Evolutionary conservation across 169 alveolate species (phyloP).

Genomic region (Ichthyophthirius multifiliis): DNA sequence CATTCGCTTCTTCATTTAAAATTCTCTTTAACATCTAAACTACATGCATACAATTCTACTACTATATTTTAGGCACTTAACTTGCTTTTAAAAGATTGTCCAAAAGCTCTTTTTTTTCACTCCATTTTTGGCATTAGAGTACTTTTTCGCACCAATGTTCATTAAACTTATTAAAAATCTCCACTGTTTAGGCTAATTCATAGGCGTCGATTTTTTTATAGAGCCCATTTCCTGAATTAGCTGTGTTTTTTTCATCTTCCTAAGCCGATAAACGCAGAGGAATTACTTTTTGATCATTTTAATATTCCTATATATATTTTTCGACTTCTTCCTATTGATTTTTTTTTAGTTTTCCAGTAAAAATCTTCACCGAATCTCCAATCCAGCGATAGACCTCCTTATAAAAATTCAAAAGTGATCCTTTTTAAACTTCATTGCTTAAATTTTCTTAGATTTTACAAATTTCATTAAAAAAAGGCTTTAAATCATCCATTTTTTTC

Average conservation of each 20-base stretch:
- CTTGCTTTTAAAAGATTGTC: slow-evolving; percentile 45
- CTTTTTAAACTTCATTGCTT: slow-evolving; percentile 40
- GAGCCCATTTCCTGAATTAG: background rate
- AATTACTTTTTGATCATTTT: slow-evolving; percentile 6
- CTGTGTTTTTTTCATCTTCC: slow-evolving; percentile 7
- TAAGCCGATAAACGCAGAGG: slow-evolving; percentile 24
- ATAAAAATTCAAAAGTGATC: slow-evolving; percentile 56
- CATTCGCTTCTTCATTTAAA: slow-evolving; percentile 36
- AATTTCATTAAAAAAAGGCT: slow-evolving; percentile 41
- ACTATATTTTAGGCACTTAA: slow-evolving; percentile 25
- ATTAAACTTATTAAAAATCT: slow-evolving; percentile 37
- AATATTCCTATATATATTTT: slow-evolving; percentile 31
- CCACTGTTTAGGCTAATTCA: slow-evolving; percentile 47
- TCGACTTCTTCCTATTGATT: slow-evolving; percentile 48
- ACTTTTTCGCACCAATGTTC: slow-evolving; percentile 69
- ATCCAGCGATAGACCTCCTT: slow-evolving; percentile 65
- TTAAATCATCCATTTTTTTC: slow-evolving; percentile 45
- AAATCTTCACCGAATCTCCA: slow-evolving; percentile 51
- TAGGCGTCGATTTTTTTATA: slow-evolving; percentile 40
- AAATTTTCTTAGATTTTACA: slow-evolving; percentile 44
- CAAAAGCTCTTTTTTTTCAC: slow-evolving; percentile 61
- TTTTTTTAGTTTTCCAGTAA: slow-evolving; percentile 48
- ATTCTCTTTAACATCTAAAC: slow-evolving; percentile 38
- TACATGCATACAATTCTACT: slow-evolving; percentile 17
- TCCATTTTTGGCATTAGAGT: slow-evolving; percentile 58